A percentile compares a stretch with the other conserved stretches of the same genome.
Evolutionary conservation across 495 filamentous ascomycete species (phyloP).

Genomic region (Coniosporium apollinis): DNA sequence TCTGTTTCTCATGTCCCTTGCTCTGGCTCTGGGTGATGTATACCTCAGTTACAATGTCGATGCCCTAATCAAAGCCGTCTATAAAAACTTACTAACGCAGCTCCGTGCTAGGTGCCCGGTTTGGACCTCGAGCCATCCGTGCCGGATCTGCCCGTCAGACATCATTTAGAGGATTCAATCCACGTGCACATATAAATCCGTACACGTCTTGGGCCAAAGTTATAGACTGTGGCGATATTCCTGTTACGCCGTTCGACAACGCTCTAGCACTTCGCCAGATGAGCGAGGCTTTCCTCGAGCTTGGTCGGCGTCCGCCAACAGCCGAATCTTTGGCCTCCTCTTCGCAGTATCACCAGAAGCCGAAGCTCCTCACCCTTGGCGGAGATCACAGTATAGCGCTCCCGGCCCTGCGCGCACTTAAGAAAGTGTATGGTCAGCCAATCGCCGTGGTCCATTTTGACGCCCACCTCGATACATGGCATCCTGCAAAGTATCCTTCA

Average conservation of each 20-base stretch:
- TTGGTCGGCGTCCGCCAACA: conserved; percentile 34
- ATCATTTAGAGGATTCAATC: conserved; percentile 58
- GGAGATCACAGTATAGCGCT: conserved; percentile 71
- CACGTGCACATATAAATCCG: conserved; percentile 59
- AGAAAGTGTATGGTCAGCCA: conserved; percentile 49
- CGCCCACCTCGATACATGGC: conserved; percentile 60
- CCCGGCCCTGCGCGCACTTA: conserved; percentile 55
- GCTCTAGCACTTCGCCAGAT: conserved; percentile 58
- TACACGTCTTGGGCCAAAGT: conserved; percentile 57
- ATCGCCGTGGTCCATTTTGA: conserved; percentile 77
- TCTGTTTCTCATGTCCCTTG: no score
- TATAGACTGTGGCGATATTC: conserved; percentile 71
- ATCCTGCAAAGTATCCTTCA: conserved; percentile 59
- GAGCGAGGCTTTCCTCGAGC: conserved; percentile 54
- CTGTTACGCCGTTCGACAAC: conserved; percentile 66
- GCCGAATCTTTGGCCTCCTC: conserved; percentile 17
- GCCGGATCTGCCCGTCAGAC: conserved; percentile 60
- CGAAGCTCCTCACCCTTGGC: conserved; percentile 62
- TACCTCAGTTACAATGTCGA: no score
- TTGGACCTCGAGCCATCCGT: conserved; percentile 68
- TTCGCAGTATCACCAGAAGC: conserved; percentile 24
- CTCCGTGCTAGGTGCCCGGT: conserved; percentile 67
- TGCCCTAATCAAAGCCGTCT: no score
- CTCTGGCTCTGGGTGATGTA: no score
- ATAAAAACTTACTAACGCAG: no score